Evolutionary conservation across 2,329 filamentous ascomycete species (phyloP).

Genomic region (Alternaria gaisen): DNA sequence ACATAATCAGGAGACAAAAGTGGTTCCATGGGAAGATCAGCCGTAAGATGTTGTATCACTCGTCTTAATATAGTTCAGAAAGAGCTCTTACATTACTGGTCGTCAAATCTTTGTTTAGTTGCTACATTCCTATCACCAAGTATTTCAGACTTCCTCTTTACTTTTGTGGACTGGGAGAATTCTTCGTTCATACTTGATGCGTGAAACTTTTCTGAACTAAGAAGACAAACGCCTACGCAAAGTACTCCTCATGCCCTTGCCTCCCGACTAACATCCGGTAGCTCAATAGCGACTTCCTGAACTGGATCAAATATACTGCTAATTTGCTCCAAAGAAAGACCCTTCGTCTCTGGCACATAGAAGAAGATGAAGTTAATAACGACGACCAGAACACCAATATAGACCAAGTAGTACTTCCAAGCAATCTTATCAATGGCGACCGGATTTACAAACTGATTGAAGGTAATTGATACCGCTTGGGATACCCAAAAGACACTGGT

Average conservation of each 20-base stretch:
- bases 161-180: not conserved
- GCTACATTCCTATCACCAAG: not conserved
- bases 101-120: not conserved
- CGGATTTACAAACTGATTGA: conserved; percentile 33
- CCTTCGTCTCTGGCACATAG: conserved; percentile 29
- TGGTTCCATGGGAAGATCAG: not conserved
- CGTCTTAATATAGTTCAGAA: not conserved
- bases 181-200: no score
- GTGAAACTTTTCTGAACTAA: no score
- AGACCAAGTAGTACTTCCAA: conserved; percentile 38
- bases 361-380: conserved; percentile 22
- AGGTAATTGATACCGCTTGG: conserved; percentile 24
- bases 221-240: no score
- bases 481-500: conserved; percentile 29
- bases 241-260: not conserved
- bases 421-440: conserved; percentile 31
- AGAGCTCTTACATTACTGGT: not conserved
- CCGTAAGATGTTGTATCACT: not conserved
- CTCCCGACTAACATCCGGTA: not conserved
- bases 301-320: conserved; percentile 22
- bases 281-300: not conserved
- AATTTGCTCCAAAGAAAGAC: conserved; percentile 27
- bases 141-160: not conserved
- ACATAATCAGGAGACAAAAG: not conserved
- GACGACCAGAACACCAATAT: conserved; percentile 26